phyloP scores from a whole-genome alignment of 129 eudicot genomes.

The Deinandra increscens region DNA sequence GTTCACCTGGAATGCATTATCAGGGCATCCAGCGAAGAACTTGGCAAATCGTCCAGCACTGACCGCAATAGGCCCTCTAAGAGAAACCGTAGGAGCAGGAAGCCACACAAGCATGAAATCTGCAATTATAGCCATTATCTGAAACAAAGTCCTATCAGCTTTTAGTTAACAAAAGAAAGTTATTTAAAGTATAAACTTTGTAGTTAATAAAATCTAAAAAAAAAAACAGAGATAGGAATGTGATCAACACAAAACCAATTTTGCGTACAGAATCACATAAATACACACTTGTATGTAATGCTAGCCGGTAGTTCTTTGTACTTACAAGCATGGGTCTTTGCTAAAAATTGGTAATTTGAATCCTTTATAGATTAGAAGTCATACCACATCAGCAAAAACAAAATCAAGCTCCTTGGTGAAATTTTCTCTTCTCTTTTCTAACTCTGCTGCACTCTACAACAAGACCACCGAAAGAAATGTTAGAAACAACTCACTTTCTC shows the following conservation, averaged over 20 bases:
- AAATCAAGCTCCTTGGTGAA: conserved; percentile 87
- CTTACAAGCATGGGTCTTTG: too few species aligned
- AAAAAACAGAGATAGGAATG: background rate
- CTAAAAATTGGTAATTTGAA: background rate
- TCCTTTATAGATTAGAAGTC: conserved; percentile 18
- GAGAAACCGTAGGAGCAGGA: conserved; percentile 98
- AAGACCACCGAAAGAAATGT: conserved; percentile 15
- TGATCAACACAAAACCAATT: background rate
- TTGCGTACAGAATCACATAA: background rate
- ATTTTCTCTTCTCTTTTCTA: conserved; percentile 75
- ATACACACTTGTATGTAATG: background rate
- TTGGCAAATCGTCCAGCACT: conserved; percentile 66
- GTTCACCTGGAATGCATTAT: conserved; percentile 82
- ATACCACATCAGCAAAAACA: conserved; percentile 96
- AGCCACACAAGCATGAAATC: conserved; percentile 99
- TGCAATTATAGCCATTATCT: conserved; percentile 96
- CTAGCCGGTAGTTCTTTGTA: too few species aligned
- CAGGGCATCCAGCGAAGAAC: conserved; percentile 81
- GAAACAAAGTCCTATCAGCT: conserved; percentile 24
- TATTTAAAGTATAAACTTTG: background rate
- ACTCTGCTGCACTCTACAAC: conserved; percentile 84
- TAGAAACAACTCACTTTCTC: background rate
- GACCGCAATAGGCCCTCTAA: conserved; percentile 64
- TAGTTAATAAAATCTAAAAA: background rate
- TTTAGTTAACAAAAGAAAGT: background rate